Conservation (phyloP, 257 asterid species). For the Solanum megistacrolobum region DNA sequence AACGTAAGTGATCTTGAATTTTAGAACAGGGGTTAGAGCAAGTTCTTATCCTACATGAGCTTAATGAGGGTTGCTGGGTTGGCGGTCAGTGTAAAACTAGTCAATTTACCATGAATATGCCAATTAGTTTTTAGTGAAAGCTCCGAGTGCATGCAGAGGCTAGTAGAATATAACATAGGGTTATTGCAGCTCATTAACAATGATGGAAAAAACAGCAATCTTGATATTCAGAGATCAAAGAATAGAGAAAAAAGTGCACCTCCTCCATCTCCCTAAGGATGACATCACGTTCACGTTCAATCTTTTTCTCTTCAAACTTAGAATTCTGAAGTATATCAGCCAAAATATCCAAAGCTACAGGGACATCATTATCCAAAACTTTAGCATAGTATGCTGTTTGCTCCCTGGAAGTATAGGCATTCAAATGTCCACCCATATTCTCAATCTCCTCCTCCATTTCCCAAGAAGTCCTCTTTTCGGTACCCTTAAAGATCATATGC, state of each 20-base stretch:
- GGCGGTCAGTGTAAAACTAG: neutral
- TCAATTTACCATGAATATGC: neutral
- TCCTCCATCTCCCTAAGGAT: constrained; percentile 66
- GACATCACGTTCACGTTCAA: constrained; percentile 75
- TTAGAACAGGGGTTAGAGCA: neutral
- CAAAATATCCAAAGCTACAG: constrained; percentile 58
- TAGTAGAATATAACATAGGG: neutral
- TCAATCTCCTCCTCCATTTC: constrained; percentile 92
- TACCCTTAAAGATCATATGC: constrained; percentile 95
- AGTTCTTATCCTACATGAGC: neutral
- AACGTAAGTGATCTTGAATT: neutral
- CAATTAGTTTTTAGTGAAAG: neutral
- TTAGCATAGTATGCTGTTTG: constrained; percentile 90
- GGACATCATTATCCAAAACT: constrained; percentile 56
- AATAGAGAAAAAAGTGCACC: constrained; percentile 4
- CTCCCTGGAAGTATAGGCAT: constrained; percentile 90
- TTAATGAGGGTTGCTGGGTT: neutral
- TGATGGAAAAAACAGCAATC: neutral
- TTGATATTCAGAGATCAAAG: neutral
- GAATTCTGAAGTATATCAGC: constrained; percentile 89
- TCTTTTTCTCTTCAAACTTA: constrained; percentile 49
- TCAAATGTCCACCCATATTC: constrained; percentile 94
- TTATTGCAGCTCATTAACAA: neutral
- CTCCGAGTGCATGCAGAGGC: neutral
- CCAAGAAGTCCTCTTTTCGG: constrained; percentile 59